A percentile compares a stretch with the other conserved stretches of the same genome.
phyloP scores from a whole-genome alignment of 2,329 filamentous ascomycete genomes.

The Colletotrichum eleusines region DNA sequence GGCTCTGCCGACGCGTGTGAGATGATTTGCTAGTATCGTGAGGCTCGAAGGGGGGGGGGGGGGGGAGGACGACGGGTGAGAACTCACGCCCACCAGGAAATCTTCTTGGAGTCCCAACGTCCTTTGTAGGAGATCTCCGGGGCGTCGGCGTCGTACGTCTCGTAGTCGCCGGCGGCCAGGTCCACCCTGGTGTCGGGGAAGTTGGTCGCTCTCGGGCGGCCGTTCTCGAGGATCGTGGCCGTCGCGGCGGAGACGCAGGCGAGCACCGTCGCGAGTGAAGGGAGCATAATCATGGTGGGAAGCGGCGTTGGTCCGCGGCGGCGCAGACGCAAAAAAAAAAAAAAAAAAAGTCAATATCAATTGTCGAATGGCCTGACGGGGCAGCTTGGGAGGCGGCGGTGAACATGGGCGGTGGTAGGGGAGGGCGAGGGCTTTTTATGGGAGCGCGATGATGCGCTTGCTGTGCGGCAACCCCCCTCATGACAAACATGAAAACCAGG shows the following conservation, averaged over 20 bases:
- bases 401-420: not conserved
- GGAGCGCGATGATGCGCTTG: not conserved
- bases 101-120: slow-evolving; percentile 70
- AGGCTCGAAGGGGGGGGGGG: not conserved
- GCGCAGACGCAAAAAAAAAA: not conserved
- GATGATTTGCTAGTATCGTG: slow-evolving; percentile 11
- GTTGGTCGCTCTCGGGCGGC: slow-evolving; percentile 55
- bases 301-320: not conserved
- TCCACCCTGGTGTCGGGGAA: slow-evolving; percentile 57
- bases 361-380: not conserved
- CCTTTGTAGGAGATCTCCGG: slow-evolving; percentile 71
- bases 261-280: slow-evolving; percentile 41
- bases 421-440: slow-evolving; percentile 6
- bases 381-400: not conserved
- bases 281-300: slow-evolving; percentile 14
- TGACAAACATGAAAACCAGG: not conserved
- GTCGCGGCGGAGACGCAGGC: slow-evolving; percentile 42
- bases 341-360: too few relatives aligned
- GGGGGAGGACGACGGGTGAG: not conserved
- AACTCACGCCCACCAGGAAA: slow-evolving; percentile 71
- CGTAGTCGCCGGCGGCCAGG: slow-evolving; percentile 49
- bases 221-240: slow-evolving; percentile 55
- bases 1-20: slow-evolving; percentile 50
- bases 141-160: slow-evolving; percentile 63
- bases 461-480: slow-evolving; percentile 24